A percentile compares a stretch with the other conserved stretches of the same genome.
Conservation (phyloP, 2,329 filamentous ascomycete species). For the Colletotrichum liaoningense region DNA sequence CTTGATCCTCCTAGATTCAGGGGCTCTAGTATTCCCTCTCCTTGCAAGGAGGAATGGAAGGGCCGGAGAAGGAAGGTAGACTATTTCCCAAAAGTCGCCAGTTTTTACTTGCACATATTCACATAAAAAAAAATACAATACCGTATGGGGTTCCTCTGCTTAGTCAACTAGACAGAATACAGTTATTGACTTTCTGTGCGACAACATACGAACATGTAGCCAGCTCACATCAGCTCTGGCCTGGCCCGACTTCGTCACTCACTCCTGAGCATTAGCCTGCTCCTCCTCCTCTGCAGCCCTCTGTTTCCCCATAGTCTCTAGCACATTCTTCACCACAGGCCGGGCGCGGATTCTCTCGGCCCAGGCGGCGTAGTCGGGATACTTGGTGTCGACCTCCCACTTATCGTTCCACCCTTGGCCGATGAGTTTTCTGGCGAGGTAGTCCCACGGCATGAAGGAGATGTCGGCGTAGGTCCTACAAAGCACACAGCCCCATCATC, state of each 20-base stretch:
- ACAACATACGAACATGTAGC: not conserved
- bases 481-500: not conserved
- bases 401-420: constrained; percentile 38
- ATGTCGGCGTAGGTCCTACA: constrained; percentile 46
- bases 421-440: constrained; percentile 28
- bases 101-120: not conserved
- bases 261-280: not conserved
- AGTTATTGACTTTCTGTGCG: not conserved
- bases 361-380: constrained; percentile 49
- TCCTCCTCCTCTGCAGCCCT: not conserved
- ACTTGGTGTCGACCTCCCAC: constrained; percentile 45
- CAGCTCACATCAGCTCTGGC: not conserved
- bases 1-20: not conserved
- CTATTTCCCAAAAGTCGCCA: not conserved
- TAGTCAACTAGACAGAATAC: too few species aligned
- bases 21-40: not conserved
- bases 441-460: constrained; percentile 46
- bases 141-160: not conserved
- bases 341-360: constrained; percentile 46
- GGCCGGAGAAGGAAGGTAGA: not conserved
- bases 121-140: not conserved
- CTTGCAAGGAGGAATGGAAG: not conserved
- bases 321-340: constrained; percentile 43
- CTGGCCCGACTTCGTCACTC: not conserved
- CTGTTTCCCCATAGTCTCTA: constrained; percentile 9